Percentiles rank a stretch among this genome's conserved stretches.
phyloP scores from a whole-genome alignment of 108 stramenopile species.

The Cyclostephanos tholiformis region DNA sequence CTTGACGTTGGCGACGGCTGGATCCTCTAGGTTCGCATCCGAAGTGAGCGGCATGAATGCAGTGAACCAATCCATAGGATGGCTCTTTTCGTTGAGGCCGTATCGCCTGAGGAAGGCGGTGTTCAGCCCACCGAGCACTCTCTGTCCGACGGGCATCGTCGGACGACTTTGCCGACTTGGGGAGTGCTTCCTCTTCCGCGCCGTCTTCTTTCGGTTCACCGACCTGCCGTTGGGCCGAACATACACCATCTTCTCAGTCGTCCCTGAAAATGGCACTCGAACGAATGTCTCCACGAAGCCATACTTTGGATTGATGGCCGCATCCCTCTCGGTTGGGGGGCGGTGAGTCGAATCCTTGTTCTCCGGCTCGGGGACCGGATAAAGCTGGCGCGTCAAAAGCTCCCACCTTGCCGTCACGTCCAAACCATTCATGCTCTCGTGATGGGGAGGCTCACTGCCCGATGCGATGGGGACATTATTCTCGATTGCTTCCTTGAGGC shows the following conservation, averaged over 20 bases:
- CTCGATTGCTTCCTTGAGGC: conserved; percentile 6
- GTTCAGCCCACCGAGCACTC: conserved; percentile 15
- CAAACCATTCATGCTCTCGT: conserved; percentile 15
- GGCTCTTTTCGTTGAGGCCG: conserved; percentile 22
- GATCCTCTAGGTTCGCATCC: conserved; percentile 13
- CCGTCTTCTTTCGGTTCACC: conserved; percentile 2
- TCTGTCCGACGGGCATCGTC: background rate
- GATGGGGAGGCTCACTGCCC: background rate
- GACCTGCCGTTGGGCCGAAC: conserved; percentile 3
- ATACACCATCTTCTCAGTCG: conserved; percentile 19
- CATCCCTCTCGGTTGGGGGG: conserved; percentile 27
- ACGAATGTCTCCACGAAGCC: conserved; percentile 10
- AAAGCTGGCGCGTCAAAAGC: conserved; percentile 6
- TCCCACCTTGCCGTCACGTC: conserved; percentile 27
- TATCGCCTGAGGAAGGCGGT: conserved; percentile 20
- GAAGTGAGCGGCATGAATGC: conserved; percentile 21
- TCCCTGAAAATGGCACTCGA: conserved; percentile 14
- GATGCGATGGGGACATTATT: conserved; percentile 14
- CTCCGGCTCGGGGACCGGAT: conserved; percentile 16
- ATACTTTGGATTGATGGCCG: conserved; percentile 11
- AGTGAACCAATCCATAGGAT: conserved; percentile 29
- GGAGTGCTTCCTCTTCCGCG: conserved; percentile 6
- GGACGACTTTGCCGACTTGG: conserved; percentile 3
- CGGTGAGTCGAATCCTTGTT: conserved; percentile 24
- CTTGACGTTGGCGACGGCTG: conserved; percentile 11